Percentiles rank a stretch among this genome's conserved stretches.
Conservation (phyloP, 1,139 yeast genomes). For the Lodderomyces elongisporus region DNA sequence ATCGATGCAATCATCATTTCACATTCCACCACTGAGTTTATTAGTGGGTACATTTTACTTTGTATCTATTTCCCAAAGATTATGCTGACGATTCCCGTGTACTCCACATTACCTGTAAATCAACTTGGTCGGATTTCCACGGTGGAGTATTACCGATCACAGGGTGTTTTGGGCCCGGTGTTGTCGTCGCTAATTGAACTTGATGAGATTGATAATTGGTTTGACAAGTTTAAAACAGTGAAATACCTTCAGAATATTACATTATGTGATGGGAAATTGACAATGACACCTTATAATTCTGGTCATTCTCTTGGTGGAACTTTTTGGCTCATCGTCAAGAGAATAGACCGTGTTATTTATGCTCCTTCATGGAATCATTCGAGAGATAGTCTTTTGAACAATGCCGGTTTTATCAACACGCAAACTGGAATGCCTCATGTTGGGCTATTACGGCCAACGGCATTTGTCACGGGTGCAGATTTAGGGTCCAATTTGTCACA, state of each 20-base stretch:
- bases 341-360: conserved; percentile 74
- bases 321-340: conserved; percentile 72
- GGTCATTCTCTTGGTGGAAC: conserved; percentile 95
- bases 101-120: conserved; percentile 82
- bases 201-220: conserved; percentile 73
- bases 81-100: conserved; percentile 66
- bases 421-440: conserved; percentile 51
- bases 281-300: conserved; percentile 79
- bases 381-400: conserved; percentile 74
- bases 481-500: conserved; percentile 66
- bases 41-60: conserved; percentile 76
- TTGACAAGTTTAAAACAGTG: conserved; percentile 61
- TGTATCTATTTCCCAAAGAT: conserved; percentile 56
- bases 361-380: conserved; percentile 97
- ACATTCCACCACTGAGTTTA: conserved; percentile 75
- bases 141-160: conserved; percentile 69
- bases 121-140: conserved; percentile 85
- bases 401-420: conserved; percentile 62
- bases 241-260: conserved; percentile 79
- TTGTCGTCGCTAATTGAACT: conserved; percentile 57
- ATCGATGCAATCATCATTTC: conserved; percentile 72
- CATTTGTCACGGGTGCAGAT: conserved; percentile 72
- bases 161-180: conserved; percentile 74
- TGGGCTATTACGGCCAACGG: conserved; percentile 72
- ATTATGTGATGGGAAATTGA: conserved; percentile 54